Base-by-base conservation (phyloP, 768 basidiomycete species). In the Rhizopogon sp. region DNA sequence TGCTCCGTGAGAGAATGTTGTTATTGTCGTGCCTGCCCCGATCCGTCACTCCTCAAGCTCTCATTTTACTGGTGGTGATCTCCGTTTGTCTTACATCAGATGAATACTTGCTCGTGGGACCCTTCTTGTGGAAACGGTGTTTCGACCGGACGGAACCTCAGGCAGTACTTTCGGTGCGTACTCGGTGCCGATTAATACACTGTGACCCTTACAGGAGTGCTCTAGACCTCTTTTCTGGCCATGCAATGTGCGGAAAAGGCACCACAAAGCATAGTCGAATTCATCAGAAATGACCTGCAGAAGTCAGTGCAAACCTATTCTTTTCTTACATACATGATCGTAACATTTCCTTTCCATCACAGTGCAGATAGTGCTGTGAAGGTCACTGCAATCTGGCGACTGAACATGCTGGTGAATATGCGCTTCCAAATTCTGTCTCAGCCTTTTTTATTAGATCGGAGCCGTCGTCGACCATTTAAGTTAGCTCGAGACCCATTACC, bases 161-260 rank as follows among this genome's bases (percentile, higher is more conserved):
- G 44, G 63, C 74, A 16, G 71, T 81, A 14, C 72, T 76, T 54
- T 75, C 83, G 31, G 88, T 87, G 55, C 52, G 82, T 67, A 8
- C 16, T 8, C 20, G 10, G 13, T 29, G 13, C 49, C 54, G 11
- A 45, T 39, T 43, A 25, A 17, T 8, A 17, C 33, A 53, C 5
- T 6, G 25, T n/a, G 11, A 13, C 20, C 37, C 42, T 50, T 33
- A 55, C 39, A 43, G 25, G 35, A 22, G 6, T 43, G 16, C 14
- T 53, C 25, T 56, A 84, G 83, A 76, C 81, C 4, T 83, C 80
- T 60, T 89, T 85, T 64, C 69, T 90, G 22, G 56, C 83, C 25
- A 88, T 88, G 84, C 85, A 87, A 66, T 85, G 81, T 59, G 85
- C 84, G 0, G 88, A 89, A 65, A 86, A 80, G 68, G 70, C 69